Percentiles rank a stretch among this genome's conserved stretches.
These are phyloP conservation scores for Letharia lupina DNA, from an alignment of 495 filamentous ascomycete genomes.

Conservation along the genomic window DNA sequence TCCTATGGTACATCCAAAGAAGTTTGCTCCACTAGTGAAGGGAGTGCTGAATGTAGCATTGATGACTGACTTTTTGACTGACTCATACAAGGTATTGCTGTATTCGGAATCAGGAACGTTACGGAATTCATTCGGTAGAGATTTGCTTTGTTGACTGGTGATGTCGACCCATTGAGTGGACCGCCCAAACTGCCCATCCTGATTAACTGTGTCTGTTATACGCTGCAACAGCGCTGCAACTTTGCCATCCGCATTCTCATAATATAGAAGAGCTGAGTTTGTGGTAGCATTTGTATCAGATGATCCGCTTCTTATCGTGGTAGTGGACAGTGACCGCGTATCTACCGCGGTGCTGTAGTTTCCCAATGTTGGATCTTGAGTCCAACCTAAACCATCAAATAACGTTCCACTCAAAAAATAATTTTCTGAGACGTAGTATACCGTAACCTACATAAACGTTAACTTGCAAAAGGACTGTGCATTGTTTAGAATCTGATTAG, in stretches of 20 bases:
- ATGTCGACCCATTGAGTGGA: too few relatives aligned
- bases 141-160: too few relatives aligned
- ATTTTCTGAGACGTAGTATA: neutral
- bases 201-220: too few relatives aligned
- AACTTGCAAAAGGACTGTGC: neutral
- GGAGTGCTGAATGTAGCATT: neutral
- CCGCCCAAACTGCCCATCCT: too few relatives aligned
- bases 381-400: neutral
- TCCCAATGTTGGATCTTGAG: neutral
- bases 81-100: neutral
- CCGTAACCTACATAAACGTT: neutral
- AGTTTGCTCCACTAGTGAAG: neutral
- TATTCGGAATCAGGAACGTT: too few relatives aligned
- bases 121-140: too few relatives aligned
- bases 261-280: neutral
- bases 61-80: too few relatives aligned
- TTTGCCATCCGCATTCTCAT: neutral
- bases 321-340: neutral
- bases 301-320: neutral
- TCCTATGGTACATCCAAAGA: neutral
- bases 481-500: neutral
- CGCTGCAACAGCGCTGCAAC: neutral
- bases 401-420: neutral
- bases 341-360: neutral
- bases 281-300: neutral